phyloP scores from a whole-genome alignment of 2,329 filamentous ascomycete genomes.

The Nemania abortiva region DNA sequence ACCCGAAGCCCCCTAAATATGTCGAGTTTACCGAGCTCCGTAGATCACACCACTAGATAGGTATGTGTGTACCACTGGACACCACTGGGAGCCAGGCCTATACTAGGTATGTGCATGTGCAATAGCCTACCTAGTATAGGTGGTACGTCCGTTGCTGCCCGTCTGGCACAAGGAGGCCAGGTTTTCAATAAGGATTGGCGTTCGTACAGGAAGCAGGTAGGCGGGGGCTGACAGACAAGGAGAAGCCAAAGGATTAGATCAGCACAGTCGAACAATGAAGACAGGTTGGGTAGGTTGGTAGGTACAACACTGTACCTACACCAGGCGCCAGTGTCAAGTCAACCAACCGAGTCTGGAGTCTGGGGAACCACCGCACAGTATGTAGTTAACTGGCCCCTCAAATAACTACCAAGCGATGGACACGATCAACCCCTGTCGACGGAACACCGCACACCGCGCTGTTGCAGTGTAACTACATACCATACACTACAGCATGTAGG shows the following conservation, averaged over 20 bases:
- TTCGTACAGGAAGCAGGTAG: conserved; percentile 1
- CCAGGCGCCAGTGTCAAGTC: neutral
- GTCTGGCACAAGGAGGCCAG: conserved; percentile 13
- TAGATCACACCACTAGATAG: conserved; percentile 30
- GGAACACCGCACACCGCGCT: conserved; percentile 5
- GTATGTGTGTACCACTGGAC: neutral
- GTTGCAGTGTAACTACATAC: too few species aligned
- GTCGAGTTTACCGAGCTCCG: conserved; percentile 23
- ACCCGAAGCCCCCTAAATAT: conserved; percentile 29
- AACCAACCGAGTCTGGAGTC: conserved; percentile 4
- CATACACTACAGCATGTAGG: neutral
- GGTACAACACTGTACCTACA: neutral
- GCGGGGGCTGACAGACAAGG: conserved; percentile 27
- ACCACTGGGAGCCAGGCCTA: conserved; percentile 9
- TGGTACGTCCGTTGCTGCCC: neutral
- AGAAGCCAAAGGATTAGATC: conserved; percentile 30
- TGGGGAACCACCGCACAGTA: neutral
- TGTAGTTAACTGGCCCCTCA: conserved; percentile 5
- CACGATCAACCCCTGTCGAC: conserved; percentile 25
- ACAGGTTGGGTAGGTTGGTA: too few species aligned
- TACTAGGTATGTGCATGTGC: neutral
- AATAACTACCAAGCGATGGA: conserved; percentile 15
- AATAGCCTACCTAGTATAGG: neutral
- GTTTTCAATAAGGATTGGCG: conserved; percentile 27
- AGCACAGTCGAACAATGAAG: conserved; percentile 22